Base-by-base conservation (phyloP, 2,329 filamentous ascomycete genomes). In the Allantophomopsis cytisporea region DNA sequence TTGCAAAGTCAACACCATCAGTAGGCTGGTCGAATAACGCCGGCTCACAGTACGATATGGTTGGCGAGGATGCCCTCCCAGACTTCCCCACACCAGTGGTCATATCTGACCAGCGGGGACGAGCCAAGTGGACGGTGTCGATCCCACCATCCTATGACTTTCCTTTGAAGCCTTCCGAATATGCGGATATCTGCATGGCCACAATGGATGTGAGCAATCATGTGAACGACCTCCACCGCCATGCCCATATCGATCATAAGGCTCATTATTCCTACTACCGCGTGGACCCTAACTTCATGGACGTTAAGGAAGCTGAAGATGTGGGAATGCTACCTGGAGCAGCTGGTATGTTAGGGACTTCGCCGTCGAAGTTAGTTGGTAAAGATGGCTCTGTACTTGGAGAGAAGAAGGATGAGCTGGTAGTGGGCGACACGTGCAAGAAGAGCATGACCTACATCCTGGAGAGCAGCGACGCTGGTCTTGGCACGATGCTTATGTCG, bases 391-490 rank as follows among this genome's bases (percentile, higher is more conserved):
- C 44, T 5, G n/a, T 75, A 13, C 63, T 75, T 15, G 73, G 72
- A 2, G 59, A 69, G 40, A 58, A 60, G 7, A 60, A 59, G 40
- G 59, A 62, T 36, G 55, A 59, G 4, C 45, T 68, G 42, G 59
- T 63, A 20, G 63, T 66, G 31, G 62, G 64, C 41, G 65, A 73
- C 8, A 61, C 80, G 13, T 94, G 86, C 60, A 64, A 76, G 36
- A 76, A 47, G 46, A 83, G 74, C 43, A 64, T 94, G 60, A 94
- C 83, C 0, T 91, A 82, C 54, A 72, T 87, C 2, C 66, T 94
- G 50, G 83, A 89, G 53, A 69, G 76, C 7, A 60, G 70, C 3
- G 78, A 89, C 50, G 83, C 83, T 2, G 86, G 86, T 2, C 65
- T 94, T 8, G 86, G 86, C 5, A 77, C 75, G 46, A 76, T 80